A percentile compares a stretch with the other conserved stretches of the same genome.
phyloP scores from a whole-genome alignment of 495 filamentous ascomycete species.

The Thermothielavioides terrestris region DNA sequence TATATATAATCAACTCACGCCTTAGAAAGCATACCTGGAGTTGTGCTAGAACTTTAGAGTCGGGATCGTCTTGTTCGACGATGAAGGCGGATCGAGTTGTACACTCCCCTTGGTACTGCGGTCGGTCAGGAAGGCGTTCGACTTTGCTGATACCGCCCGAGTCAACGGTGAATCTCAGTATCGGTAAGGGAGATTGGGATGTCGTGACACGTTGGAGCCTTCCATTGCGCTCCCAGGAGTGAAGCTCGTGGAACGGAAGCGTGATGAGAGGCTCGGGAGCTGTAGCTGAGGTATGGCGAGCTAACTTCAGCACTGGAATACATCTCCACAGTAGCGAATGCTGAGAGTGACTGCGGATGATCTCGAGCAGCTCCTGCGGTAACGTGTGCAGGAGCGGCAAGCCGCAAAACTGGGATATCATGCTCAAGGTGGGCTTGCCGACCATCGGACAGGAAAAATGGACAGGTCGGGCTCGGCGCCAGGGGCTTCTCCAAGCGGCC shows the following conservation, averaged over 20 bases:
- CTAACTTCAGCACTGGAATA: constrained; percentile 3
- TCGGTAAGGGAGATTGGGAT: background rate
- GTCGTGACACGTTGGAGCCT: background rate
- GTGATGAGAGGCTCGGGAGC: constrained; percentile 4
- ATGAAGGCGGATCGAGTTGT: constrained; percentile 6
- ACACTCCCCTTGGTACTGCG: background rate
- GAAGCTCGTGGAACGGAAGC: constrained; percentile 5
- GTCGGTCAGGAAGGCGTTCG: constrained; percentile 8
- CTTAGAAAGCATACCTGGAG: constrained; percentile 10
- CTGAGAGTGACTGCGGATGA: constrained; percentile 3
- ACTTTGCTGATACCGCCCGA: constrained; percentile 12
- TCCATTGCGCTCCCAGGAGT: constrained; percentile 12
- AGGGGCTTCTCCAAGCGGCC: constrained; percentile 10
- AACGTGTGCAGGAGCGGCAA: constrained; percentile 7
- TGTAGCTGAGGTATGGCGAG: background rate
- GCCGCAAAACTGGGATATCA: constrained; percentile 2
- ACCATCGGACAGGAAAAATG: background rate
- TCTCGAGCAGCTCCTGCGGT: constrained; percentile 11
- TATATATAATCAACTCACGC: too few species aligned
- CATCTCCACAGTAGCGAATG: constrained; percentile 11
- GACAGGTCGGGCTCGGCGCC: constrained; percentile 3
- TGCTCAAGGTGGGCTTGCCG: constrained; percentile 3
- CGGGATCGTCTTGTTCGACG: constrained; percentile 2
- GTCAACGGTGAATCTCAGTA: constrained; percentile 11
- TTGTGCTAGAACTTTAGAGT: constrained; percentile 2